Base-by-base conservation (phyloP, 768 basidiomycete genomes). In the Russula ochroleuca region DNA sequence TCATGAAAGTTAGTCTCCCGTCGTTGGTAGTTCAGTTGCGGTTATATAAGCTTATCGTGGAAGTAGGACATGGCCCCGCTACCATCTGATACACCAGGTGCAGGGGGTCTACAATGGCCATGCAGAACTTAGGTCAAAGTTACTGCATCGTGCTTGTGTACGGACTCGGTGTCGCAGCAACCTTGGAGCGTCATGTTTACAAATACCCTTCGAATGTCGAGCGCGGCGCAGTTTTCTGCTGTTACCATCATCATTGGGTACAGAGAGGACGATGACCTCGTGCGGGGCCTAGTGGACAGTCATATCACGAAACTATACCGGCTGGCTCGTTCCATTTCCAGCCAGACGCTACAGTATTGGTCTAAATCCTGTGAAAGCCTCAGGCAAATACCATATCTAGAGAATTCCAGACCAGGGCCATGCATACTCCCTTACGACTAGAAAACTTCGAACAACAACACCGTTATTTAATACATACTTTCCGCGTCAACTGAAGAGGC, bases 81-180 rank as follows among this genome's bases (percentile, higher is more conserved):
- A 28, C 63, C 63, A 37, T 54, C 63, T 0, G 63, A 64, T 23
- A 64, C 45, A 5, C 63, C 63, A 0, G 57, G 57, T 10, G 63
- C 57, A 33, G 63, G 62, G 51, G 58, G 59, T 49, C 58, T 64
- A 23, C 63, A 55, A 38, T 60, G 58, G 63, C 63, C 63, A 14
- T 3, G 25, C 25, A 38, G 4, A 19, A 21, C 45, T 28, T 45
- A 21, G 17, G 45, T 40, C 15, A 23, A 54, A 48, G 33, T 23
- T 25, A 28, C n/a, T 47, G 33, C 31, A 21, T 40, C 35, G 23
- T 21, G 17, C 43, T 33, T 17, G 21, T 19, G 21, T 59, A 40
- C 28, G 3, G 33, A 14, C 33, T 38, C 25, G 23, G 45, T 21
- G 19, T 31, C 45, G n/a, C 35, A 58, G 21, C 23, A 17, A 38